These are phyloP conservation scores for Myxozyma mucilagina DNA, from an alignment of 805 yeast species.

Conservation along the genomic window DNA sequence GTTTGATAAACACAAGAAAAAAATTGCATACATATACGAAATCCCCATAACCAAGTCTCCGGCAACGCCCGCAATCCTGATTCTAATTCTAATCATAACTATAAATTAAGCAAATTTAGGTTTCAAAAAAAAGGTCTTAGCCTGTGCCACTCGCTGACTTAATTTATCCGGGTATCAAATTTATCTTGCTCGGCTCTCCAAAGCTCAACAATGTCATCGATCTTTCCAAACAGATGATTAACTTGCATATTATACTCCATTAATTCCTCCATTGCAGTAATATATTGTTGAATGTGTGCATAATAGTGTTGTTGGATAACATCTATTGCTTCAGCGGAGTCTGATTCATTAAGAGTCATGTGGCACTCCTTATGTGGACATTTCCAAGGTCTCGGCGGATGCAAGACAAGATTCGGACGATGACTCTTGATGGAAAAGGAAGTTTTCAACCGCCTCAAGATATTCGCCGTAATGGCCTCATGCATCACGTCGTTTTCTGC, in stretches of 20 bases:
- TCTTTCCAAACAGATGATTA: slow-evolving; percentile 15
- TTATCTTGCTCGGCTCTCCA: slow-evolving; percentile 11
- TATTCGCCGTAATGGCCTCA: slow-evolving; percentile 7
- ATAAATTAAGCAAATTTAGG: no score
- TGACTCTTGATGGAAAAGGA: slow-evolving; percentile 9
- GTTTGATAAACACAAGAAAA: no score
- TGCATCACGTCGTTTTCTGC: slow-evolving; percentile 21
- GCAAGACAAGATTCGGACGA: background rate
- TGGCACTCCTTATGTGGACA: slow-evolving; percentile 27
- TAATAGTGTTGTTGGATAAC: slow-evolving; percentile 24
- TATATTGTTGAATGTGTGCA: slow-evolving; percentile 20
- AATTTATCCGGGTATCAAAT: background rate
- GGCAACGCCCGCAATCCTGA: no score
- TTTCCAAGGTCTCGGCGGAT: slow-evolving; percentile 10
- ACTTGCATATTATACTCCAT: slow-evolving; percentile 8
- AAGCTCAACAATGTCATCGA: slow-evolving; percentile 17
- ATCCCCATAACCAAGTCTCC: no score
- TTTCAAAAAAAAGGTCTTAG: no score
- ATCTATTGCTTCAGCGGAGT: slow-evolving; percentile 18
- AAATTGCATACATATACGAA: no score
- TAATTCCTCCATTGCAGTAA: slow-evolving; percentile 24
- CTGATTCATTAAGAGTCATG: slow-evolving; percentile 7
- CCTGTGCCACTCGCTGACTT: no score
- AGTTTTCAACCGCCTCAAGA: slow-evolving; percentile 14
- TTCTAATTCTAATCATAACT: no score